Base-by-base conservation (phyloP, 257 asterid species). In the Gentiana macrophylla region DNA sequence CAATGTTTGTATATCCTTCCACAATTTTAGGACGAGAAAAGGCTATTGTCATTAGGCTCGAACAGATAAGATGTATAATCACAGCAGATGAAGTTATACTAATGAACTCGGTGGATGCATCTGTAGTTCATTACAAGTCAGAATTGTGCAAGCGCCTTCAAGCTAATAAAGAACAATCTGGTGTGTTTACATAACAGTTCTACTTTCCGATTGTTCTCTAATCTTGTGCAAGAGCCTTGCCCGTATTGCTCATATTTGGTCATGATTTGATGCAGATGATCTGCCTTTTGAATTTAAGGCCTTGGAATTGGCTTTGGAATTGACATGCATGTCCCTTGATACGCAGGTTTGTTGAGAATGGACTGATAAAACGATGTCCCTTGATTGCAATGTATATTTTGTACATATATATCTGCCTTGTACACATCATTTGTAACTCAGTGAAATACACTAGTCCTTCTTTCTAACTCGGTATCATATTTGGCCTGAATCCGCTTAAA, bases 211-310 rank as follows among this genome's bases (percentile, higher is more conserved):
- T 41, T 41, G 46, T 10, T 41, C 8, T 41, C 46, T 41, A 41
- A 41, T 7, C 46, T 41, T 41, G 3, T 3, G 9, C 6, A 41
- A 41, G 46, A 41, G 45, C 45, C 45, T 38, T 41, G 46, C 46
- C 38, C 5, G 41, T 33, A 24, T 62, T 34, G 11, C 75, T 74
- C 62, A 73, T 59, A 37, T n/a, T 59, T 24, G 49, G 63, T 67
- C 51, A 49, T 67, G 57, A 13, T 69, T 72, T 79, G 76, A 49
- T 81, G 70, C 81, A 92, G 99, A 92, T 69, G 84, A 86, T 73
- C 81, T 92, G 49, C 99, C 99, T 67, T 92, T 92, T 50, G 99
- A 92, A 78, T 88, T 92, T 77, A 81, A 79, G 69, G 97, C 99
- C 11, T 77, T 92, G 82, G 99, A 92, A 82, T 86, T 92, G 65